Percentiles rank a stretch among this genome's conserved stretches.
Evolutionary conservation across 2,329 filamentous ascomycete species (phyloP).

Genomic region (Colletotrichum gloeosporioides): DNA sequence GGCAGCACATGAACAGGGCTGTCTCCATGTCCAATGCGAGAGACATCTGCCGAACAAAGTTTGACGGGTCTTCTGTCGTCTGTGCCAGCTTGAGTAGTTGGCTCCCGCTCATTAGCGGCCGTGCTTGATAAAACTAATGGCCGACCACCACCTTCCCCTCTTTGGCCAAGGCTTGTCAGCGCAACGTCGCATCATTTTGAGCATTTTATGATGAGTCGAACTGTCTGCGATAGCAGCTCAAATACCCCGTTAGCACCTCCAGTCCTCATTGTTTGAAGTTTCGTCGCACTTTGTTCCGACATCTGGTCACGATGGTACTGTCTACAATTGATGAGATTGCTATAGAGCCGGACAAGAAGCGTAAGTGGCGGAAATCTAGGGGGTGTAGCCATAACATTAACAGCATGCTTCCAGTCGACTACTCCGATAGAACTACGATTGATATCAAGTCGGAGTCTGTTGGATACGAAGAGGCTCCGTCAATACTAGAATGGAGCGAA

Average conservation of each 20-base stretch:
- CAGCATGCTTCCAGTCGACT: background rate
- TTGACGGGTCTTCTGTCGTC: background rate
- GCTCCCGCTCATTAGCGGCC: background rate
- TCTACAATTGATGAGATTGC: background rate
- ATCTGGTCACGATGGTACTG: background rate
- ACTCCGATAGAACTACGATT: background rate
- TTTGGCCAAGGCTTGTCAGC: background rate
- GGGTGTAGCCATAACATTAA: background rate
- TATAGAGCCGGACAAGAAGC: background rate
- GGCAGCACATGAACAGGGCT: background rate
- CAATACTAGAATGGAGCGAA: conserved; percentile 44
- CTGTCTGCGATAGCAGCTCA: background rate
- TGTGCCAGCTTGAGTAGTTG: background rate
- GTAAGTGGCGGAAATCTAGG: background rate
- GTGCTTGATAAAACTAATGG: background rate
- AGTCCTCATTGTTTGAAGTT: background rate
- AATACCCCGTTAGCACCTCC: background rate
- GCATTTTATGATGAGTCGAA: background rate
- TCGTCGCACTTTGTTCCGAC: background rate
- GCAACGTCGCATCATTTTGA: background rate
- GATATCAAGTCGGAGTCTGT: background rate
- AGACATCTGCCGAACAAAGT: background rate
- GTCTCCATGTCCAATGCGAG: background rate
- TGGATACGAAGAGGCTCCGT: background rate
- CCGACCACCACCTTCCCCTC: background rate